Base-by-base conservation (phyloP, 805 yeast genomes). In the Saccharomycopsis selenospora region DNA sequence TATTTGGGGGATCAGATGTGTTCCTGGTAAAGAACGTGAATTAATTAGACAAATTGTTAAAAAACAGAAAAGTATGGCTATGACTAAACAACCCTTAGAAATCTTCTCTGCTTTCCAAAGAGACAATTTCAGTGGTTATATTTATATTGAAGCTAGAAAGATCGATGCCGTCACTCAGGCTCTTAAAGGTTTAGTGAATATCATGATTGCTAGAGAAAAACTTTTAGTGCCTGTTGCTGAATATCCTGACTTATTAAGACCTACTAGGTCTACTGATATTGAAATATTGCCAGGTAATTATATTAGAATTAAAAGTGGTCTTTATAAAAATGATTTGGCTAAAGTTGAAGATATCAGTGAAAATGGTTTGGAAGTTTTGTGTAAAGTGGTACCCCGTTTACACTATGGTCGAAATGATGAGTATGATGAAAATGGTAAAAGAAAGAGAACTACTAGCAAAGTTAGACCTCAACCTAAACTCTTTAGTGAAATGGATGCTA, bases 141-240 rank as follows among this genome's bases (percentile, higher is more conserved):
- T 93, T 46, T 93, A 93, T 65, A 77, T 93, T 54, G 99, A 93
- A 68, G 98, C 99, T 14, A 83, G 91, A 52, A 85, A 85, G 63
- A 84, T 90, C 55, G 88, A 93, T 52, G 96, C 96, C 20, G 95
- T 91, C 38, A 86, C 84, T 61, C 81, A 78, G 50, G 96, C 96
- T 14, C 75, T 91, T 51, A 79, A 80, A 42, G 98, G 98, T 66
- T 76, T 93, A 63, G 91, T 93, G 28, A 90, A 89, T 65, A 82
- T 91, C 29, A 93, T 83, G 58, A 61, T 76, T 24, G 56, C 58
- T 33, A 61, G 70, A 40, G 83, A 84, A 59, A 85, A 86, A 66
- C 74, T 90, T 45, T 72, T 91, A 52, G 96, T 93, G 43, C 99
- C 99, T 4, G 93, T 93, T 50, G 87, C 86, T 63, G 99, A 93